Evolutionary conservation across 805 yeast species (phyloP).

Genomic region (Zygotorulaspora sp.): DNA sequence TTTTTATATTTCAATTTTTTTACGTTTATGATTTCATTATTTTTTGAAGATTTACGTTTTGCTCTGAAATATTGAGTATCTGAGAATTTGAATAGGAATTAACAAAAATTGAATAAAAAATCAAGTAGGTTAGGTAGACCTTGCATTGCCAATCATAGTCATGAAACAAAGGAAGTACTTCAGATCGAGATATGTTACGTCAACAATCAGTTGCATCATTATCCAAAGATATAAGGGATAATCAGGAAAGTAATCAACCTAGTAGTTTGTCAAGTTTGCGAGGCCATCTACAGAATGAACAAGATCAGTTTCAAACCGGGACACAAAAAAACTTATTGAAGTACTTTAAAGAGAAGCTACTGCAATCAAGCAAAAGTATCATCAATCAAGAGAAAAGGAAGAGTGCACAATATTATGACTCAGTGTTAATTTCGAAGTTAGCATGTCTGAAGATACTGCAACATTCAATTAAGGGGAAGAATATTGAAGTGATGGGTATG

Average conservation of each 20-base stretch:
- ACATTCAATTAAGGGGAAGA: conserved; percentile 81
- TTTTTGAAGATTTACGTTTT: background rate
- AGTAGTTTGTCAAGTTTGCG: background rate
- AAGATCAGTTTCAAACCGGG: background rate
- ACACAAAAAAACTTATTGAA: conserved; percentile 4
- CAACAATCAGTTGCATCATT: conserved; percentile 10
- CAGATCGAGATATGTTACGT: conserved; percentile 4
- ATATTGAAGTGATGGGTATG: conserved; percentile 94
- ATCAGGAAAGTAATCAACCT: background rate
- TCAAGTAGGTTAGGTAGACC: too few relatives aligned
- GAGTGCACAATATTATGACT: conserved; percentile 17
- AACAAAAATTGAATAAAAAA: too few relatives aligned
- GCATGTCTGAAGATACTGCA: conserved; percentile 71
- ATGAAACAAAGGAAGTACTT: too few relatives aligned
- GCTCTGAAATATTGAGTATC: too few relatives aligned
- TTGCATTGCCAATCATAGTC: too few relatives aligned
- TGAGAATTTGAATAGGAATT: too few relatives aligned
- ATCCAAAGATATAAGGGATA: conserved; percentile 1
- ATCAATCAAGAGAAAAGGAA: background rate
- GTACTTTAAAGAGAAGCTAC: background rate
- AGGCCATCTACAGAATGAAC: background rate
- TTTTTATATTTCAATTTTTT: too few relatives aligned
- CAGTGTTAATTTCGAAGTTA: conserved; percentile 50
- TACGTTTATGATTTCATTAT: conserved; percentile 1
- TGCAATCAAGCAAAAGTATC: background rate